A percentile compares a stretch with the other conserved stretches of the same genome.
Evolutionary conservation across 441 rosid genomes (phyloP).

Genomic region (Gossypium schwendimanii): DNA sequence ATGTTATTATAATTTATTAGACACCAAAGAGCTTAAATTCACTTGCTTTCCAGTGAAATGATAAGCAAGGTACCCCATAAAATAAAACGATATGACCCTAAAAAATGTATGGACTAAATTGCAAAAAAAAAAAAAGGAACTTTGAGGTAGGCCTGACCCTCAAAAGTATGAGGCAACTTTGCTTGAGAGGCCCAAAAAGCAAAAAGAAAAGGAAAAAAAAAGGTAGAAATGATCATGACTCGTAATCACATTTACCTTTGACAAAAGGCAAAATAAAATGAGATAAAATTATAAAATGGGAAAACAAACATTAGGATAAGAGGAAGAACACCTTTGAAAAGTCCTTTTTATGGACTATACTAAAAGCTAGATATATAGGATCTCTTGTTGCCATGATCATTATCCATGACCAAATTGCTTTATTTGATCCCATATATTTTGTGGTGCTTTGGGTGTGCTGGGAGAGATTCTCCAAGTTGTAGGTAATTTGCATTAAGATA

Average conservation of each 20-base stretch:
- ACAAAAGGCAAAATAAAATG: slow-evolving; percentile 19
- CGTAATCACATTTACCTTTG: slow-evolving; percentile 55
- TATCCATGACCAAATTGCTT: slow-evolving; percentile 40
- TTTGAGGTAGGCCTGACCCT: slow-evolving; percentile 24
- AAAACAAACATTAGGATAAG: not conserved
- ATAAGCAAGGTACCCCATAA: slow-evolving; percentile 8
- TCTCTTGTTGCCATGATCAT: slow-evolving; percentile 35
- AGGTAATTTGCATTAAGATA: slow-evolving; percentile 22
- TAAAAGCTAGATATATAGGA: slow-evolving; percentile 6
- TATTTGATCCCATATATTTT: slow-evolving; percentile 20
- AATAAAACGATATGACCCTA: slow-evolving; percentile 16
- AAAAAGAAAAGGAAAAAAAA: slow-evolving; percentile 33
- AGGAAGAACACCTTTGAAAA: slow-evolving; percentile 20
- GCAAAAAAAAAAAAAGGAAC: slow-evolving; percentile 14
- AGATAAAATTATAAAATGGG: not conserved
- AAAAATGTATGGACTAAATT: slow-evolving; percentile 18
- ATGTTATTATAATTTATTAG: slow-evolving; percentile 5
- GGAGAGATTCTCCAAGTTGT: slow-evolving; percentile 63
- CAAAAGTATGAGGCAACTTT: slow-evolving; percentile 59
- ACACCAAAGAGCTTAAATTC: not conserved
- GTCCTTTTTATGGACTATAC: slow-evolving; percentile 32
- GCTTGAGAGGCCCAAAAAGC: slow-evolving; percentile 51
- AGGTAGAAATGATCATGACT: slow-evolving; percentile 41
- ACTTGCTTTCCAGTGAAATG: slow-evolving; percentile 21
- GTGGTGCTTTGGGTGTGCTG: slow-evolving; percentile 14